Conservation (phyloP, 371 early-diverging fungal species). For the Zancudomyces culisetae region DNA sequence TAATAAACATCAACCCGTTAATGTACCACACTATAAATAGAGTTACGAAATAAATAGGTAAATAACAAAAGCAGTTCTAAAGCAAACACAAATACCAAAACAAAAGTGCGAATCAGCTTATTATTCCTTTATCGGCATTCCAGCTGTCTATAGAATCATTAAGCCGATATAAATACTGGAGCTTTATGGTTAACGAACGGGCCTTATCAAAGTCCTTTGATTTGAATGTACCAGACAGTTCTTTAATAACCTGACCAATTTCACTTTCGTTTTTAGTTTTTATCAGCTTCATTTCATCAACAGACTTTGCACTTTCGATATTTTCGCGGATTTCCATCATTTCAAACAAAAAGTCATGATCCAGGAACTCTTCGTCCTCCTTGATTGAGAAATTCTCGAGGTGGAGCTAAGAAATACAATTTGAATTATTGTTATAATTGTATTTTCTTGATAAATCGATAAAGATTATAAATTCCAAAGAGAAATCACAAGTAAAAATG, state of each 20-base stretch:
- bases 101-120: background rate
- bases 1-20: too few relatives aligned
- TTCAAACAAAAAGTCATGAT: slow-evolving; percentile 58
- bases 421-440: background rate
- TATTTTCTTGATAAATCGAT: background rate
- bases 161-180: background rate
- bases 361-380: slow-evolving; percentile 44
- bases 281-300: slow-evolving; percentile 32
- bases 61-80: too few relatives aligned
- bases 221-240: background rate
- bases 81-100: too few relatives aligned
- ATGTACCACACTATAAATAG: too few relatives aligned
- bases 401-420: slow-evolving; percentile 25
- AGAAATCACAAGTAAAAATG: background rate
- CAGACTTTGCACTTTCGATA: slow-evolving; percentile 39
- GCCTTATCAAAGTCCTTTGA: background rate
- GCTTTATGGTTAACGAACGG: background rate
- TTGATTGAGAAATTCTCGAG: slow-evolving; percentile 34
- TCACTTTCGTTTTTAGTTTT: slow-evolving; percentile 29
- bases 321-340: slow-evolving; percentile 60
- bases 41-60: too few relatives aligned
- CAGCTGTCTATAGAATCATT: slow-evolving; percentile 4
- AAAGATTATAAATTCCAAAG: background rate
- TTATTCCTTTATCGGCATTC: background rate
- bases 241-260: background rate